A percentile compares a stretch with the other conserved stretches of the same genome.
Conservation (phyloP, 805 yeast genomes). For the Ogataea chonburiensis region DNA sequence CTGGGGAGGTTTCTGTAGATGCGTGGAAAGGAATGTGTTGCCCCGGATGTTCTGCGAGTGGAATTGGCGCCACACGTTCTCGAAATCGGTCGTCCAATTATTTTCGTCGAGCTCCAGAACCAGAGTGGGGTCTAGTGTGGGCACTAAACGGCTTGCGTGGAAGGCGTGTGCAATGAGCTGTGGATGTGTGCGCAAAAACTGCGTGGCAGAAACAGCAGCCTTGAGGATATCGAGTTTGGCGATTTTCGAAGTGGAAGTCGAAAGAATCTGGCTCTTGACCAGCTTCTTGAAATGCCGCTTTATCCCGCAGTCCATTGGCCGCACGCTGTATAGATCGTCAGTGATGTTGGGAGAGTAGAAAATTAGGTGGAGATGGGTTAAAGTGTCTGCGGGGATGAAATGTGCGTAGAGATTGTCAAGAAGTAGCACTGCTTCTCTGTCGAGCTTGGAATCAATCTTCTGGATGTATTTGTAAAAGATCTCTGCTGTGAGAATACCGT, state of each 20-base stretch:
- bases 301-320: conserved; percentile 36
- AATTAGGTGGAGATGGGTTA: conserved; percentile 30
- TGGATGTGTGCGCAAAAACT: conserved; percentile 16
- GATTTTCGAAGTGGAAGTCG: not conserved
- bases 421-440: conserved; percentile 23
- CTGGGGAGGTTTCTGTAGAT: conserved; percentile 6
- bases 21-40: conserved; percentile 4
- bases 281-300: conserved; percentile 34
- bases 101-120: too few relatives aligned
- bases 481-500: conserved; percentile 28
- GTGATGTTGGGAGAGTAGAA: conserved; percentile 29
- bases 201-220: conserved; percentile 21
- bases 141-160: too few relatives aligned
- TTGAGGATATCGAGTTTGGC: conserved; percentile 26
- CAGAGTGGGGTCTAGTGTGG: too few relatives aligned
- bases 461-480: conserved; percentile 27
- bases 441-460: conserved; percentile 18
- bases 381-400: conserved; percentile 33
- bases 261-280: conserved; percentile 25
- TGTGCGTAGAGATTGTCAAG: conserved; percentile 38
- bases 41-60: conserved; percentile 17
- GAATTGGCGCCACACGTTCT: conserved; percentile 24
- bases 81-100: conserved; percentile 22
- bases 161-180: conserved; percentile 10
- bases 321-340: conserved; percentile 20